Evolutionary conservation across 2,329 filamentous ascomycete species (phyloP), one percentile per base, ranked within the genome.

Genomic region (Xylariaceae sp.): DNA sequence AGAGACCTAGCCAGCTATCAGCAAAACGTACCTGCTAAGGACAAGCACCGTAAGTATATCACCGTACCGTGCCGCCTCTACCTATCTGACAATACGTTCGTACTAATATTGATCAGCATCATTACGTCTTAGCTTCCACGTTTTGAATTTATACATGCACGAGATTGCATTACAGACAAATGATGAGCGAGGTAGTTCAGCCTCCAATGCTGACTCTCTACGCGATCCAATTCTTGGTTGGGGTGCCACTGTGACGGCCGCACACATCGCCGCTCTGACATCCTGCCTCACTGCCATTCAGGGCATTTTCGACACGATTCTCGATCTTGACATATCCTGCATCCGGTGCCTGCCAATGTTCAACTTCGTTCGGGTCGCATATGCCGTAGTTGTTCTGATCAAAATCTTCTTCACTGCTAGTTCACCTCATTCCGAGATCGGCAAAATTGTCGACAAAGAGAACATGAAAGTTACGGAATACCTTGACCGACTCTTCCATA

Each of bases 121-220:
- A 0, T 73, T 90, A 45, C 72, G 74, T 19, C 78, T 90, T 60
- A 80, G 80, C 57, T 84, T 88, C 60, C 75, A 85, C 59, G 79
- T 86, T 1, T 68, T 89, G 37, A 86, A 78, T 58, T 73, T 91
- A 2, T 90, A 88, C 66, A 84, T 91, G 74, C 86, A 91, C 67
- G 88, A 91, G 69, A 81, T 88, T 51, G 84, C 81, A 2, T 80
- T 91, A 59, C 84, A 81, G 58, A 75, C 74, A 26, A 74, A 82
- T 6, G 78, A 84, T 30, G 78, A 63, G 9, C 57, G 55, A 63
- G 72, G 65, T 56, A 73, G 73, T 19, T 19, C 19, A 26, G 74
- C 74, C 6, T 74, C 74, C 63, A 75, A 73, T 65, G 70, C 74
- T n/a, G 73, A 75, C 6, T 68, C 73, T 45, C 65, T 79, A 32